A percentile compares a stretch with the other conserved stretches of the same genome.
Conservation (phyloP, 2,329 filamentous ascomycete species). For the Lomentospora prolificans region DNA sequence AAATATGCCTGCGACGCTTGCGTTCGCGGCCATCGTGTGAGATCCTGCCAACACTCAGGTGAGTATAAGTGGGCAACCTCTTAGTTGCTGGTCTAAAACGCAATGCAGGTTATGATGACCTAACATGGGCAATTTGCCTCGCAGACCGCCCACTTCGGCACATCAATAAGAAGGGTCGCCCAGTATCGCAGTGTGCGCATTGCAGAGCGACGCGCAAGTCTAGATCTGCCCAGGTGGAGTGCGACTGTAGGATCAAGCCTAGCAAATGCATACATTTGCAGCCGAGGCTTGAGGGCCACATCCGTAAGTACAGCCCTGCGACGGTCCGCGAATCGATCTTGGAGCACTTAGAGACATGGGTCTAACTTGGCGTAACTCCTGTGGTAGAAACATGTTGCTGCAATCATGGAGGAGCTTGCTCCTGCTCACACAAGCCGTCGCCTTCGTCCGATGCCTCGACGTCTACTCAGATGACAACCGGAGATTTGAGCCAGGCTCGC, state of each 20-base stretch:
- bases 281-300: conserved; percentile 46
- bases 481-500: conserved; percentile 27
- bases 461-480: conserved; percentile 54
- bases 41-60: conserved; percentile 95
- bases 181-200: conserved; percentile 95
- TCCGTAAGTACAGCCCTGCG: too few relatives aligned
- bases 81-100: too few relatives aligned
- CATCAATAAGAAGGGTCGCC: conserved; percentile 95
- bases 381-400: conserved; percentile 59
- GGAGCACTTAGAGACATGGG: not conserved
- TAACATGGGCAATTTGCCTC: not conserved
- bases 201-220: conserved; percentile 95
- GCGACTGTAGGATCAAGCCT: conserved; percentile 91
- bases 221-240: conserved; percentile 87
- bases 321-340: too few relatives aligned
- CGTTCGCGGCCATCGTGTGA: conserved; percentile 95
- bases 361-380: not conserved
- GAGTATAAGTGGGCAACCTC: conserved; percentile 41
- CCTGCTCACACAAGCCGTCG: conserved; percentile 56
- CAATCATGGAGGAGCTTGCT: conserved; percentile 58
- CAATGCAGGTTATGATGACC: too few relatives aligned
- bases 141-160: conserved; percentile 83
- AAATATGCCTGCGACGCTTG: conserved; percentile 98
- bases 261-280: conserved; percentile 57
- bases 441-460: conserved; percentile 39